phyloP scores from a whole-genome alignment of 2,329 filamentous ascomycete genomes.

The Macrophomina phaseolina region DNA sequence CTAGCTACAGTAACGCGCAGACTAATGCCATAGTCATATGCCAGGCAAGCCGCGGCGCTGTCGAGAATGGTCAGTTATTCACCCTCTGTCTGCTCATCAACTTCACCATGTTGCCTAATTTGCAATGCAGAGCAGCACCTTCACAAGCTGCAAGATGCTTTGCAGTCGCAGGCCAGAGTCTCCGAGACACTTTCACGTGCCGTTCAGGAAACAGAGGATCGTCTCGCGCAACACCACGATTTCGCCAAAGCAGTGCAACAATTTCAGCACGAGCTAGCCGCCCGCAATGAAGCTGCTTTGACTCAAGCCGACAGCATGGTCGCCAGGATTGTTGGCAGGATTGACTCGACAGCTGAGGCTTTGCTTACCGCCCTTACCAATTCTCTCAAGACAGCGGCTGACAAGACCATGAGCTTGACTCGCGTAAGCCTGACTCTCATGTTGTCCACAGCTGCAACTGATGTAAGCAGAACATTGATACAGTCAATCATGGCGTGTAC shows the following conservation, averaged over 20 bases:
- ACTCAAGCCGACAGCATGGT: conserved; percentile 5
- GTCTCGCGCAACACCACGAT: conserved; percentile 35
- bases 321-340: conserved; percentile 7
- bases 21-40: conserved; percentile 68
- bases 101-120: conserved; percentile 7
- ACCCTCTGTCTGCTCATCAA: not conserved
- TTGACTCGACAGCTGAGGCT: conserved; percentile 5
- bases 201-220: conserved; percentile 35
- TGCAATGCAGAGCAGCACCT: conserved; percentile 35
- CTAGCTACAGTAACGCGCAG: conserved; percentile 66
- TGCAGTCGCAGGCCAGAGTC: conserved; percentile 36
- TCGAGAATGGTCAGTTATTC: conserved; percentile 57
- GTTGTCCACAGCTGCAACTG: not conserved
- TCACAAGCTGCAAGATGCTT: conserved; percentile 41
- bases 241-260: conserved; percentile 34
- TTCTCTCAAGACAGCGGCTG: not conserved
- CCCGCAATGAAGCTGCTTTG: conserved; percentile 11
- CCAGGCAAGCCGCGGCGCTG: conserved; percentile 63
- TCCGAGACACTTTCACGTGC: conserved; percentile 34
- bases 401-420: not conserved
- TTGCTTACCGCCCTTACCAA: not conserved
- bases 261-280: conserved; percentile 30
- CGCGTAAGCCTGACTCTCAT: not conserved
- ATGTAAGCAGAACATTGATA: conserved; percentile 12
- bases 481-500: not conserved